phyloP scores from a whole-genome alignment of 768 basidiomycete species.

The Naganishia vaughanmartiniae region DNA sequence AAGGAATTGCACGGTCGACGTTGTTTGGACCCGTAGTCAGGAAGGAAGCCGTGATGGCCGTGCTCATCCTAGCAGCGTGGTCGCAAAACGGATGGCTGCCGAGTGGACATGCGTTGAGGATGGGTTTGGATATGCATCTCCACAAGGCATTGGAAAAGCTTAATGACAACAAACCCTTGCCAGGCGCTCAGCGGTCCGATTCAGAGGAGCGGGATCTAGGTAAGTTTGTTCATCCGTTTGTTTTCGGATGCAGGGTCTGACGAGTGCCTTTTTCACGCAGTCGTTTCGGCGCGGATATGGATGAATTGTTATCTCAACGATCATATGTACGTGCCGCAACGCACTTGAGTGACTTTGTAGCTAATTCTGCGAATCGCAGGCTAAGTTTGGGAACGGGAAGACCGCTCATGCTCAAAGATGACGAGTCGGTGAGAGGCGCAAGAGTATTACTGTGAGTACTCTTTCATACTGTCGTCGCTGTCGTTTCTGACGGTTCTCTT shows the following conservation, averaged over 20 bases:
- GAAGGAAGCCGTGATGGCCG: slow-evolving; percentile 89
- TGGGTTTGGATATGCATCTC: slow-evolving; percentile 89
- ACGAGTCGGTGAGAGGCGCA: slow-evolving; percentile 80
- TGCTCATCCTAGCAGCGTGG: slow-evolving; percentile 89
- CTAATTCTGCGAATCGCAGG: slow-evolving; percentile 53
- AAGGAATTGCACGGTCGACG: slow-evolving; percentile 88
- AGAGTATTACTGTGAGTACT: slow-evolving; percentile 64
- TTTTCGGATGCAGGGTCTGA: neutral
- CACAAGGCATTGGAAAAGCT: slow-evolving; percentile 90
- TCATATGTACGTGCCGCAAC: slow-evolving; percentile 66
- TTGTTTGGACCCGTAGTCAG: slow-evolving; percentile 89
- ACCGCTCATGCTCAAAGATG: slow-evolving; percentile 83
- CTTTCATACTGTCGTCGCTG: neutral
- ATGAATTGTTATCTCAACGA: slow-evolving; percentile 94
- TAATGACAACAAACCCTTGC: slow-evolving; percentile 57
- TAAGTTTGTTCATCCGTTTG: slow-evolving; percentile 49
- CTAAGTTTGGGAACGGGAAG: slow-evolving; percentile 90
- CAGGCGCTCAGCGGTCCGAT: slow-evolving; percentile 59
- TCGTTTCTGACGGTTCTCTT: neutral
- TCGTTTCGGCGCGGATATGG: slow-evolving; percentile 91
- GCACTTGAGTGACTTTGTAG: neutral
- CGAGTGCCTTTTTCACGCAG: slow-evolving; percentile 53
- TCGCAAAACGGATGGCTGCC: slow-evolving; percentile 93
- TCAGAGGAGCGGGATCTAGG: slow-evolving; percentile 80
- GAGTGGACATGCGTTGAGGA: slow-evolving; percentile 91